Percentiles rank a stretch among this genome's conserved stretches.
Evolutionary conservation across 1,139 yeast species (phyloP).

Genomic region (Yamadazyma sp.): DNA sequence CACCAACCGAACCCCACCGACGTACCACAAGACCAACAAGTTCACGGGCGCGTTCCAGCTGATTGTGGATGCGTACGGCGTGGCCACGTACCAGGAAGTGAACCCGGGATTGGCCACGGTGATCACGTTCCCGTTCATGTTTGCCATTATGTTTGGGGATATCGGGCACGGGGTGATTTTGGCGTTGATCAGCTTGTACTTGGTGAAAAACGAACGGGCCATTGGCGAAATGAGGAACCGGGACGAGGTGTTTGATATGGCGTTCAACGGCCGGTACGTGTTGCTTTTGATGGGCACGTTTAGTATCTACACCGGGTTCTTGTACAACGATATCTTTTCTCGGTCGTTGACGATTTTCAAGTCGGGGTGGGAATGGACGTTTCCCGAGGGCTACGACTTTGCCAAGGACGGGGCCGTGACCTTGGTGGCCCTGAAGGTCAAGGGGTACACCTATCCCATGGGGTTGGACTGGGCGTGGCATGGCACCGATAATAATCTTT

Average conservation of each 20-base stretch:
- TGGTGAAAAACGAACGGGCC: slow-evolving; percentile 68
- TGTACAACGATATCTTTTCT: slow-evolving; percentile 92
- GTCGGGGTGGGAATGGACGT: slow-evolving; percentile 86
- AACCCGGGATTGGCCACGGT: slow-evolving; percentile 95
- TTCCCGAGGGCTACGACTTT: slow-evolving; percentile 62
- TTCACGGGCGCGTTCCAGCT: slow-evolving; percentile 89
- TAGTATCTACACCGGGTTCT: slow-evolving; percentile 89
- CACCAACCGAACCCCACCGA: slow-evolving; percentile 89
- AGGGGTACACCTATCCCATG: slow-evolving; percentile 63
- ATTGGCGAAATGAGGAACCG: slow-evolving; percentile 67
- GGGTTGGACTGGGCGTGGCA: slow-evolving; percentile 98
- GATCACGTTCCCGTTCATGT: slow-evolving; percentile 97
- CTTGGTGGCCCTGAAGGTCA: slow-evolving; percentile 56
- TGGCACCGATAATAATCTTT: slow-evolving; percentile 86
- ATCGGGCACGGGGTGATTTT: slow-evolving; percentile 91
- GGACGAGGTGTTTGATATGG: slow-evolving; percentile 97
- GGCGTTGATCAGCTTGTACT: slow-evolving; percentile 64
- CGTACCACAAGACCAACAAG: slow-evolving; percentile 87
- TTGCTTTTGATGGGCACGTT: slow-evolving; percentile 87
- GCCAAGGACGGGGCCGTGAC: slow-evolving; percentile 51
- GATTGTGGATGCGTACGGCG: slow-evolving; percentile 93
- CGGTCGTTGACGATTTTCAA: slow-evolving; percentile 81
- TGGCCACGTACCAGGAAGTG: slow-evolving; percentile 91
- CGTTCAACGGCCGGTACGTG: slow-evolving; percentile 87
- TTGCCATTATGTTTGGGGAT: slow-evolving; percentile 99